phyloP scores from a whole-genome alignment of 345 rosid genomes.

The Laguncularia racemosa region DNA sequence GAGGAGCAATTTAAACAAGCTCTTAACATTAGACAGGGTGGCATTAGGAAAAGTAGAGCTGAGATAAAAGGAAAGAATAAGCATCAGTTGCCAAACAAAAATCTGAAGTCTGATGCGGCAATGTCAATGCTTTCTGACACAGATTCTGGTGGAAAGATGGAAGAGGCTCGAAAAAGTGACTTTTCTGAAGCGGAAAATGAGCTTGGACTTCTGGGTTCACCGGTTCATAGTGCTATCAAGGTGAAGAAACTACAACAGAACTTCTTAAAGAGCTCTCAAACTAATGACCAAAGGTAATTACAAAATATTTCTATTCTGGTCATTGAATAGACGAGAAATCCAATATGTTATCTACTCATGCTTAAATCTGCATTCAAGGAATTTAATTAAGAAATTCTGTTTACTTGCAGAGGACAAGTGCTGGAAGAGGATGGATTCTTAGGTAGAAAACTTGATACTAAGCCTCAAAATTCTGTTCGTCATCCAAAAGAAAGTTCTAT shows the following conservation, averaged over 20 bases:
- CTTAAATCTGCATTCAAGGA: no score
- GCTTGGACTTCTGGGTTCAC: conserved; percentile 30
- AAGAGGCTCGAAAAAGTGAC: conserved; percentile 53
- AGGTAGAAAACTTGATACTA: conserved; percentile 38
- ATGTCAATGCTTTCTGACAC: conserved; percentile 34
- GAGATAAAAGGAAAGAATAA: conserved; percentile 60
- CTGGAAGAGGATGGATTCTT: conserved; percentile 35
- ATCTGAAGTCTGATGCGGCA: conserved; percentile 45
- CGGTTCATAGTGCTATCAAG: conserved; percentile 24
- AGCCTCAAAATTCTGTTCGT: conserved; percentile 24
- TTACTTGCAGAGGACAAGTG: conserved; percentile 33
- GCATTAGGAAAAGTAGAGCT: conserved; percentile 50
- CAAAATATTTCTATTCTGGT: background rate
- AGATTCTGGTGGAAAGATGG: conserved; percentile 40
- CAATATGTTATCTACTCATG: background rate
- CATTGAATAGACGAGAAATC: background rate
- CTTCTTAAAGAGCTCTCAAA: conserved; percentile 42
- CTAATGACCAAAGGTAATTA: conserved; percentile 52
- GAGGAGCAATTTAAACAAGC: conserved; percentile 78
- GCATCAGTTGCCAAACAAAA: conserved; percentile 48
- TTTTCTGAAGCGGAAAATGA: conserved; percentile 72
- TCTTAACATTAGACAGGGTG: conserved; percentile 74
- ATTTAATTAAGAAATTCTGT: no score
- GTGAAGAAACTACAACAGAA: conserved; percentile 45
- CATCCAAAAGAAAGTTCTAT: conserved; percentile 38